Conservation (phyloP, 208 protist genomes). For the Trypanosoma boissoni region DNA sequence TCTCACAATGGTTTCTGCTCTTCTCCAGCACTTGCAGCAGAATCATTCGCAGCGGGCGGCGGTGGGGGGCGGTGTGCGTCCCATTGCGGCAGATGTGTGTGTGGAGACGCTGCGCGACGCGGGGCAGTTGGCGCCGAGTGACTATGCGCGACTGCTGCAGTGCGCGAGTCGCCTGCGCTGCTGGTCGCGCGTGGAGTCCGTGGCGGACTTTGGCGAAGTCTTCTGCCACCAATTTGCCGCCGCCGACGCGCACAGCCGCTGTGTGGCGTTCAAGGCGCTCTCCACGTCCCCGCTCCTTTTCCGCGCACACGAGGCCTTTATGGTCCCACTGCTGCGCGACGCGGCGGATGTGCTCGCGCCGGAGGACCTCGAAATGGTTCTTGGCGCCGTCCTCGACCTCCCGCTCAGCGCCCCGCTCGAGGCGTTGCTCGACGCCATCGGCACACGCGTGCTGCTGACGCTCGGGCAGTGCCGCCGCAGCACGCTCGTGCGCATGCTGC, state of each 20-base stretch:
- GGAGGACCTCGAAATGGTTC: conserved; percentile 78
- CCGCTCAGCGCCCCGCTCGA: conserved; percentile 35
- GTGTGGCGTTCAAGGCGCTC: conserved; percentile 70
- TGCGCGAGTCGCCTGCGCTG: conserved; percentile 44
- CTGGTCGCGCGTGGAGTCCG: conserved; percentile 27
- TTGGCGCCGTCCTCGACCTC: conserved; percentile 49
- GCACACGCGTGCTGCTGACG: conserved; percentile 54
- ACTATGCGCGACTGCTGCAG: conserved; percentile 64
- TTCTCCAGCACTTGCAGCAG: conserved; percentile 22
- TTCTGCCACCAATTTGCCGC: conserved; percentile 32
- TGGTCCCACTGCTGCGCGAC: conserved; percentile 38
- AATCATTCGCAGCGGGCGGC: neutral
- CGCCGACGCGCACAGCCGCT: conserved; percentile 80
- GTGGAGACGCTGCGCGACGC: conserved; percentile 27
- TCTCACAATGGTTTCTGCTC: conserved; percentile 12
- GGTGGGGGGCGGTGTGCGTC: neutral
- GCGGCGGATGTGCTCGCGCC: conserved; percentile 54
- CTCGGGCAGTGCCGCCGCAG: conserved; percentile 69
- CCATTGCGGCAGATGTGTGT: conserved; percentile 14
- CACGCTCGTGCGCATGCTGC: conserved; percentile 74
- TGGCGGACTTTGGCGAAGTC: conserved; percentile 18
- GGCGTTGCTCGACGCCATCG: conserved; percentile 68
- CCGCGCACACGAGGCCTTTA: conserved; percentile 38
- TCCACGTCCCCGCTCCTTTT: conserved; percentile 40
- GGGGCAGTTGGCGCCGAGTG: conserved; percentile 44